These are phyloP conservation scores for Globisporangium radiosum DNA, from an alignment of 352 stramenopile species.

Conservation along the genomic window DNA sequence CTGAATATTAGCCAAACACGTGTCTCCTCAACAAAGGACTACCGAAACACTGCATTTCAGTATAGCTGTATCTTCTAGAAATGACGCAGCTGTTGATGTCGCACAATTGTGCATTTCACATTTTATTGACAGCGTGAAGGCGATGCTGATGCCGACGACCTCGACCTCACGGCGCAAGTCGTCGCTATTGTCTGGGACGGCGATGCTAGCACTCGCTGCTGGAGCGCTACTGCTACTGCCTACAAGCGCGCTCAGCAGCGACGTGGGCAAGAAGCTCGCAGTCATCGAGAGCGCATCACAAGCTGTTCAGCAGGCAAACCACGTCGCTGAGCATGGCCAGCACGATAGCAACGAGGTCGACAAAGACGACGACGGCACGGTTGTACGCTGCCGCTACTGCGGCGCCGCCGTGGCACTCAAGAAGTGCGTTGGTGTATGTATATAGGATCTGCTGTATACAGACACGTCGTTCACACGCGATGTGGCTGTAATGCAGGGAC, in stretches of 20 bases:
- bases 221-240: background rate
- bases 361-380: slow-evolving; percentile 12
- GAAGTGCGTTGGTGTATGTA: slow-evolving; percentile 21
- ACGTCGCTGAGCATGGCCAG: background rate
- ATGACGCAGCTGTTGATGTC: no score
- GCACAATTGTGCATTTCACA: no score
- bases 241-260: background rate
- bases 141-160: background rate
- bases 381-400: slow-evolving; percentile 74
- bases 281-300: background rate
- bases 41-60: no score
- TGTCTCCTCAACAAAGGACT: no score
- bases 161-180: background rate
- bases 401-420: slow-evolving; percentile 63
- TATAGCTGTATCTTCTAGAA: no score
- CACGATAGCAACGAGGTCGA: slow-evolving; percentile 16
- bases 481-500: slow-evolving; percentile 29
- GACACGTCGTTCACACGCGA: background rate
- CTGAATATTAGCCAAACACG: no score
- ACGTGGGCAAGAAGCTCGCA: slow-evolving; percentile 4
- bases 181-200: no score
- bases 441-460: no score
- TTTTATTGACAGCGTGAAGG: background rate
- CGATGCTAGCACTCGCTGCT: background rate
- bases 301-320: background rate